phyloP scores from a whole-genome alignment of 805 yeast genomes.

The Dipodascus geniculatus region DNA sequence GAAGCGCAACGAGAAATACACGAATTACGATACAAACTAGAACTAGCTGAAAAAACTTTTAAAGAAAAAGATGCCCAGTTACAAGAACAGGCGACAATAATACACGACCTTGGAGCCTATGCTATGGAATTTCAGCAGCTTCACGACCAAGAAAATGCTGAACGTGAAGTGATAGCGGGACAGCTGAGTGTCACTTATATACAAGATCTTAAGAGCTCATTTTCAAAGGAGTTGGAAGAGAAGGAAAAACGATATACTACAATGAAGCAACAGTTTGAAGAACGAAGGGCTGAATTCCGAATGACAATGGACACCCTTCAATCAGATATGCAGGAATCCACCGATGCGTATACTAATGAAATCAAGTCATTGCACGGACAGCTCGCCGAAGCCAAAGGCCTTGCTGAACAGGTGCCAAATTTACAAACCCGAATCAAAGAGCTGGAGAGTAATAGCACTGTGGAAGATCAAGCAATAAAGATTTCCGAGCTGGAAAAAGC shows the following conservation, averaged over 20 bases:
- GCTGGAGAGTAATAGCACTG: not conserved
- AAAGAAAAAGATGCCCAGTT: not conserved
- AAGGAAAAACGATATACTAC: slow-evolving; percentile 19
- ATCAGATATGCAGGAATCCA: slow-evolving; percentile 17
- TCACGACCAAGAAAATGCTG: not conserved
- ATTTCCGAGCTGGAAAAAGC: not conserved
- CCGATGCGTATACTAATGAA: slow-evolving; percentile 15
- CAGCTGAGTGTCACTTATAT: not conserved
- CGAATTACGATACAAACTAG: not conserved
- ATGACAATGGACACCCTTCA: slow-evolving; percentile 19
- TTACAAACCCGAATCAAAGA: not conserved
- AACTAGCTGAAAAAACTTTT: not conserved
- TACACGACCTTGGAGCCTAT: not conserved
- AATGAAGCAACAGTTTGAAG: slow-evolving; percentile 20
- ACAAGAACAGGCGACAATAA: not conserved
- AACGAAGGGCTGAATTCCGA: slow-evolving; percentile 24
- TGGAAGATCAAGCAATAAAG: slow-evolving; percentile 13
- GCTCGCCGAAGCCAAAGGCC: not conserved
- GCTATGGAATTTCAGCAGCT: not conserved
- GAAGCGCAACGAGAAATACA: not conserved
- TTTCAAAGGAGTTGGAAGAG: slow-evolving; percentile 12
- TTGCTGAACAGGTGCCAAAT: not conserved
- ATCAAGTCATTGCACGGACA: slow-evolving; percentile 4
- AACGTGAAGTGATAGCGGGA: not conserved
- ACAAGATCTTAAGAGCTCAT: not conserved